Evolutionary conservation across 75 land plant species (phyloP), one percentile per base, ranked within the genome.

Genomic region (Sequoiadendron giganteum): DNA sequence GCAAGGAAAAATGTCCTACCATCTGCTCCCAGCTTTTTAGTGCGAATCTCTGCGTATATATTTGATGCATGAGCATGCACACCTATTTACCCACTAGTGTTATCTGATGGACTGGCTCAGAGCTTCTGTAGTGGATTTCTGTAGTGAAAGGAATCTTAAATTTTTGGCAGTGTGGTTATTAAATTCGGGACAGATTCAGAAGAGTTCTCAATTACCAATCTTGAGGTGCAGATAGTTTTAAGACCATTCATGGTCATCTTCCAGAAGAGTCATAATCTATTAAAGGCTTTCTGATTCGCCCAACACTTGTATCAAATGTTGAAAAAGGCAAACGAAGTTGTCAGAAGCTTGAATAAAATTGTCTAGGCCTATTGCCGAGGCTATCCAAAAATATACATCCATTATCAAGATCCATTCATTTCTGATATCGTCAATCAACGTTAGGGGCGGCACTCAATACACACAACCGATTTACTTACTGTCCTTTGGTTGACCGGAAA

Each of bases 211-310:
- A 42, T 79, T 79, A 18, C 82, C 82, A 79, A 79, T 79, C 82
- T 79, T 79, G 21, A 18, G 82, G 82, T 21, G 47, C 82, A 39
- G 82, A 79, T 42, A 79, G 82, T 79, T 79, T 18, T 39, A 79
- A 21, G 81, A 28, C 75, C 81, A 78, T 77, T 77, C 80, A 77
- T 77, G 42, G 47, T 36, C 39, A 79, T 79, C 82, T 79, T 79
- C 47, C 82, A 79, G 47, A 79, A 79, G 47, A 79, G 82, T 42
- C 45, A 79, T 18, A 79, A 79, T 79, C 45, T 42, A 79, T 79
- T 82, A 79, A 79, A 42, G 82, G 21, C 82, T 7, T 79, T 79
- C 47, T 79, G 82, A 40, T 79, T 79, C 43, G 21, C 45, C 48
- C 82, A 78, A 38, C 81, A 78, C 81, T 78, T 30, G 34, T 79